Base-by-base conservation (phyloP, 768 basidiomycete species). In the Phaeotremella skinneri region DNA sequence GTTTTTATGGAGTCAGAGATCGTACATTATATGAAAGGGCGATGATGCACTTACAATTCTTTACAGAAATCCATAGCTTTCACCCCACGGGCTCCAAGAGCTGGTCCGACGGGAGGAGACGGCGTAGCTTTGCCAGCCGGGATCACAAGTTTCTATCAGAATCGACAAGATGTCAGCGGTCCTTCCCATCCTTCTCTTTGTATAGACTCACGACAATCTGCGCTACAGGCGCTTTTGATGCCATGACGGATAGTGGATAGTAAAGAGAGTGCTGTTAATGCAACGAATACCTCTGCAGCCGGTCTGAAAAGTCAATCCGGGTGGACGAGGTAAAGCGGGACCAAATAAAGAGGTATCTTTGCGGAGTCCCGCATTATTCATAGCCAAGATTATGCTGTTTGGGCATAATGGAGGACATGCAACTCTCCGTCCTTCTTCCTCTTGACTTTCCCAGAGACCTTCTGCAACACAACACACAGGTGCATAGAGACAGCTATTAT, bases 31-130 rank as follows among this genome's bases (percentile, higher is more conserved):
- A 14, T 23, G 21, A 7, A 13, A 23, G 4, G 32, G 2, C n/a
- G n/a, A n/a, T n/a, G n/a, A 39, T 14, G 3, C 5, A 72, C 75
- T 62, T 49, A 75, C 76, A 98, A 99, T 77, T 98, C 92, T 78
- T 97, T 99, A 82, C 92, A 96, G 75, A 99, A 99, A 80, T 99
- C 96, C 89, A 98, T 98, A 26, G 92, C 91, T 79, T 96, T 97
- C 67, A 99, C 93, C 69, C 96, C 96, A 72, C 91, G 86, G 64
- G 96, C 94, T 80, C 96, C 96, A 53, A 99, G 84, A 30, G 93
- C 94, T 55, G 94, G 94, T 72, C 94, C 94, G 52, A 99, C 88
- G 7, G 94, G 94, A 56, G 94, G 94, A 37, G 90, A 89, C 17
- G 94, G 93, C 26, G 93, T 87, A 32, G 94, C 94, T 75, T 97